These are phyloP conservation scores for Lasiosphaeria miniovina DNA, from an alignment of 495 filamentous ascomycete genomes.

Conservation along the genomic window DNA sequence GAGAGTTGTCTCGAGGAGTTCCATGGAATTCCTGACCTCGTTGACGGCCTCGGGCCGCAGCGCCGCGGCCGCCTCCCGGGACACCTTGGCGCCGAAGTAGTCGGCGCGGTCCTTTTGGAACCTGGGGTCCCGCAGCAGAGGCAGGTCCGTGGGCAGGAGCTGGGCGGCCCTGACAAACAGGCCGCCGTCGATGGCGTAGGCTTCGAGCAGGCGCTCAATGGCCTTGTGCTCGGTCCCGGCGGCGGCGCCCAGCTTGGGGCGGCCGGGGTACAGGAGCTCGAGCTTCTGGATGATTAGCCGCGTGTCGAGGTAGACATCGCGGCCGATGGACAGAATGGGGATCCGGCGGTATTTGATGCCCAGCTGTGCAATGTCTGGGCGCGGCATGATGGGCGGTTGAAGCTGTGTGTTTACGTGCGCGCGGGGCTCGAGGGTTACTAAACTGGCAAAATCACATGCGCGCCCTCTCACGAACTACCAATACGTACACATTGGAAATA, in stretches of 20 bases:
- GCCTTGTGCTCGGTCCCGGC: conserved; percentile 11
- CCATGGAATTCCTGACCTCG: conserved; percentile 40
- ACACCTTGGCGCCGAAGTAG: conserved; percentile 18
- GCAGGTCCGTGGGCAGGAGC: conserved; percentile 47
- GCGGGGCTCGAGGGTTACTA: background rate
- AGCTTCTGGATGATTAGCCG: conserved; percentile 59
- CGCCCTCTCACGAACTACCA: no score
- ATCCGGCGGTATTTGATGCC: conserved; percentile 64
- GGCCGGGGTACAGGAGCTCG: conserved; percentile 33
- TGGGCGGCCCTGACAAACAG: conserved; percentile 46
- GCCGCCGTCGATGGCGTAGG: conserved; percentile 37
- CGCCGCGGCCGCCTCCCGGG: conserved; percentile 23
- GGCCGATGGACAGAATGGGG: conserved; percentile 57
- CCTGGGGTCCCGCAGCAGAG: conserved; percentile 46
- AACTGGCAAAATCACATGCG: background rate
- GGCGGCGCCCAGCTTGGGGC: background rate
- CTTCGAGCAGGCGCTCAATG: conserved; percentile 23
- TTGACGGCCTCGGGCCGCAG: conserved; percentile 45
- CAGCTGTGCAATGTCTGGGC: conserved; percentile 53
- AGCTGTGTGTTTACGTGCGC: conserved; percentile 30
- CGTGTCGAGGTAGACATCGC: conserved; percentile 56
- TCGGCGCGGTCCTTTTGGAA: conserved; percentile 55
- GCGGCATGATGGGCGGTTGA: conserved; percentile 58
- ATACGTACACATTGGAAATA: conserved; percentile 55
- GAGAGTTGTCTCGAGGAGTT: conserved; percentile 50